Percentiles rank a stretch among this genome's conserved stretches.
Conservation (phyloP, 2,329 filamentous ascomycete genomes). For the Emydomyces testavorans region DNA sequence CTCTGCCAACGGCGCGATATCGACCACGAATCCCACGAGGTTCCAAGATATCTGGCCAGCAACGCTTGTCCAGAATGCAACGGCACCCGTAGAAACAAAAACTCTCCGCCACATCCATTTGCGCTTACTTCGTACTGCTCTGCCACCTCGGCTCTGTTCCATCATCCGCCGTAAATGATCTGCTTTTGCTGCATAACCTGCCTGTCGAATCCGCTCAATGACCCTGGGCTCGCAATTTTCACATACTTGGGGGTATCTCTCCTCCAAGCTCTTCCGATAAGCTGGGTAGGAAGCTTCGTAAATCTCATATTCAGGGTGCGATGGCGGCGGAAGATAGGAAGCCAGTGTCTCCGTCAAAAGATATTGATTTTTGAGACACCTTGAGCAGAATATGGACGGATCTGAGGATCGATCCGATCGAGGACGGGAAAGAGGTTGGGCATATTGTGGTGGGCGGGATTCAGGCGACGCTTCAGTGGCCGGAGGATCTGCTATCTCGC, state of each 20-base stretch:
- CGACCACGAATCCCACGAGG: slow-evolving; percentile 25
- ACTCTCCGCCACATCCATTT: slow-evolving; percentile 36
- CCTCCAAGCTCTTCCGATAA: slow-evolving; percentile 62
- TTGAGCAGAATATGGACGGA: slow-evolving; percentile 53
- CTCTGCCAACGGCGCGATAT: slow-evolving; percentile 9
- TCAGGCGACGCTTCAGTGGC: slow-evolving; percentile 44
- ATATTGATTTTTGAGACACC: slow-evolving; percentile 80
- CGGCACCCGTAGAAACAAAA: slow-evolving; percentile 33
- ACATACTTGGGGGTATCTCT: slow-evolving; percentile 82
- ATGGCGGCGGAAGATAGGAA: slow-evolving; percentile 59
- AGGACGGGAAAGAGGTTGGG: slow-evolving; percentile 34
- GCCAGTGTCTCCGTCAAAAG: slow-evolving; percentile 64
- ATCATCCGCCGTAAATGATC: slow-evolving; percentile 67
- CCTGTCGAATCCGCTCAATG: slow-evolving; percentile 54
- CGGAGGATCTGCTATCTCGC: slow-evolving; percentile 81
- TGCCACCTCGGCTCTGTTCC: slow-evolving; percentile 44
- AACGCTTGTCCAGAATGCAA: slow-evolving; percentile 35
- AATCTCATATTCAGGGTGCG: slow-evolving; percentile 56
- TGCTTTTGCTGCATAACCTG: slow-evolving; percentile 72
- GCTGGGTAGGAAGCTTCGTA: slow-evolving; percentile 58
- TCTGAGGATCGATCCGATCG: slow-evolving; percentile 25
- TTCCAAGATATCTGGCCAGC: slow-evolving; percentile 36
- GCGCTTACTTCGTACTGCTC: slow-evolving; percentile 24
- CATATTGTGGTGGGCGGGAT: slow-evolving; percentile 39
- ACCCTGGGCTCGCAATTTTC: slow-evolving; percentile 65